Percentiles rank a stretch among this genome's conserved stretches.
phyloP scores from a whole-genome alignment of 257 asterid genomes.

The Solanum ossicruentum region DNA sequence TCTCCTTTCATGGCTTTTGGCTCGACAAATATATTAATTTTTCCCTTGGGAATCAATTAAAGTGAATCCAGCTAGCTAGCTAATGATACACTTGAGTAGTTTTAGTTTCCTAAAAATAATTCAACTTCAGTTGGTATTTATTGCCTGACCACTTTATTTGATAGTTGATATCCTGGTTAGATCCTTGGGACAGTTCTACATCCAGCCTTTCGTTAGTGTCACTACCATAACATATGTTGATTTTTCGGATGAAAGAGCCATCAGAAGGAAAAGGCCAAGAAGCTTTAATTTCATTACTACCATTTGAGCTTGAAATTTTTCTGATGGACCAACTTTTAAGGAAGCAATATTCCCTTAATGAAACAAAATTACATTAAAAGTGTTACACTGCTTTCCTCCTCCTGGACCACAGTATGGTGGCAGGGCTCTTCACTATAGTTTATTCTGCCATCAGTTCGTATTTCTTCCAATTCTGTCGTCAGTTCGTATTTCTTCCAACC shows the following conservation, averaged over 20 bases:
- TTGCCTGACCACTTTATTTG: neutral
- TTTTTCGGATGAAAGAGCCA: neutral
- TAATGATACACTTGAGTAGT: neutral
- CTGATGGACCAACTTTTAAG: neutral
- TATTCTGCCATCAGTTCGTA: neutral
- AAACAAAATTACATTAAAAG: neutral
- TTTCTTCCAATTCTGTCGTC: neutral
- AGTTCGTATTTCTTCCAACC: neutral
- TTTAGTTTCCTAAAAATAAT: neutral
- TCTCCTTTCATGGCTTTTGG: neutral
- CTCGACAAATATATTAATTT: neutral
- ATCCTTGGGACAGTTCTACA: neutral
- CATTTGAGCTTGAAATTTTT: neutral
- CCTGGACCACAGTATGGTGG: neutral
- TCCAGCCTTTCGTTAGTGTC: neutral
- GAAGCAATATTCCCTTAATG: neutral
- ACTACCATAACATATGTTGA: neutral
- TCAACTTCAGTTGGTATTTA: neutral
- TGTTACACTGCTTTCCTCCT: neutral
- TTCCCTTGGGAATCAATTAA: neutral
- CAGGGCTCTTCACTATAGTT: neutral
- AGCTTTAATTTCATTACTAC: neutral
- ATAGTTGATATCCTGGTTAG: neutral
- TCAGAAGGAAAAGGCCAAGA: neutral
- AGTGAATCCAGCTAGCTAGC: neutral